Percentiles rank a stretch among this genome's conserved stretches.
Evolutionary conservation across 768 basidiomycete genomes (phyloP).

Genomic region (Gloeopeniophorella convolvens): DNA sequence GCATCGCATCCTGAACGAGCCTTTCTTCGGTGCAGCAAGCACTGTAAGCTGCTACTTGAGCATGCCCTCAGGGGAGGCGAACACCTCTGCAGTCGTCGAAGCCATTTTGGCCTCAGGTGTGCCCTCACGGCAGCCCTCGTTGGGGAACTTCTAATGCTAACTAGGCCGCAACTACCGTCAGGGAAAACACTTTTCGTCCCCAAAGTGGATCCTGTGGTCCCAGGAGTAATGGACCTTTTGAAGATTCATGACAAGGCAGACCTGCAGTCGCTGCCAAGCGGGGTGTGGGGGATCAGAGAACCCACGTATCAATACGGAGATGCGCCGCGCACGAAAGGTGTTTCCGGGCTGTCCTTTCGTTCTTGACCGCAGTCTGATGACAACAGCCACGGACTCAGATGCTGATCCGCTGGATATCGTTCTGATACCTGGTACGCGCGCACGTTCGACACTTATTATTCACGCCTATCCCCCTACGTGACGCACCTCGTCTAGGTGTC

Average conservation of each 20-base stretch:
- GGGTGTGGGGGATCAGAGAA: constrained; percentile 74
- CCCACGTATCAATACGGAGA: constrained; percentile 43
- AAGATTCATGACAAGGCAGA: constrained; percentile 55
- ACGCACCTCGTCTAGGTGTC: constrained; percentile 45
- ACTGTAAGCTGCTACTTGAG: constrained; percentile 71
- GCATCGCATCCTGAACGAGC: constrained; percentile 40
- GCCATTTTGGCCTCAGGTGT: constrained; percentile 51
- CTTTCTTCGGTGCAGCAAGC: constrained; percentile 43
- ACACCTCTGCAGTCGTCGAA: constrained; percentile 47
- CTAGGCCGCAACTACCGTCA: constrained; percentile 23
- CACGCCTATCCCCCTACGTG: too few relatives aligned
- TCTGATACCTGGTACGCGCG: constrained; percentile 20
- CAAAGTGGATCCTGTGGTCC: constrained; percentile 40
- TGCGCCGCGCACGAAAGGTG: constrained; percentile 47
- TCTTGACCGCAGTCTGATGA: too few relatives aligned
- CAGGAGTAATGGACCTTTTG: constrained; percentile 57
- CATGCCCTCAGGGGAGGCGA: constrained; percentile 68
- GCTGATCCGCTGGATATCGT: not conserved
- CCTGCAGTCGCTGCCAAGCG: constrained; percentile 47
- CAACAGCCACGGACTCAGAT: not conserved
- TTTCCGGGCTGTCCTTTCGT: too few relatives aligned
- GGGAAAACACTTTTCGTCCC: constrained; percentile 69
- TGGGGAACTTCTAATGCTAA: not conserved
- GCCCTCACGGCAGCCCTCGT: constrained; percentile 12
- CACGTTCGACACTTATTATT: not conserved